A percentile compares a stretch with the other conserved stretches of the same genome.
phyloP scores from a whole-genome alignment of 2,329 filamentous ascomycete species.

The Helicocarpus griseus region DNA sequence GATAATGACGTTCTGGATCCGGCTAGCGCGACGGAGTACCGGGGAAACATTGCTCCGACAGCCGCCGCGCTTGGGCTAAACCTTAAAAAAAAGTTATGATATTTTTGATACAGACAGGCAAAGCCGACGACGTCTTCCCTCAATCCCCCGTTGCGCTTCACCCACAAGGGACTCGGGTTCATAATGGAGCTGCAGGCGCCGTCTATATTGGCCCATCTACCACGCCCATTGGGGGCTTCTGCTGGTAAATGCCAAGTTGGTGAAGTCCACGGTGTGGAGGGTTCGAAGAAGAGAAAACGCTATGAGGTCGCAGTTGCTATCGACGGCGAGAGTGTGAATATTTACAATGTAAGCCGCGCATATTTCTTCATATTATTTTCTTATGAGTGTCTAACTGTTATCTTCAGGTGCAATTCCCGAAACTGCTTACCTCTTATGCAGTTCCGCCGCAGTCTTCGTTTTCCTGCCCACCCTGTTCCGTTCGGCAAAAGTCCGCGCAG shows the following conservation, averaged over 20 bases:
- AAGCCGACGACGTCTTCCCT: not conserved
- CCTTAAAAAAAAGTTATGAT: not conserved
- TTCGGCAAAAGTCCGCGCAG: conserved; percentile 41
- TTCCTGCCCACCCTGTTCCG: conserved; percentile 48
- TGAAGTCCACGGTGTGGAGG: conserved; percentile 44
- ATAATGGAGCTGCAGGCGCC: conserved; percentile 37
- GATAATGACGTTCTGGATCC: not conserved
- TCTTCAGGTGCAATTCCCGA: conserved; percentile 49
- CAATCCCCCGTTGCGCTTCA: not conserved
- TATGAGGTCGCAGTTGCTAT: conserved; percentile 51
- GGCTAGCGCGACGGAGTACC: conserved; percentile 1
- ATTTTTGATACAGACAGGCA: not conserved
- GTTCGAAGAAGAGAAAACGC: conserved; percentile 51
- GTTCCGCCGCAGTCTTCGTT: conserved; percentile 51
- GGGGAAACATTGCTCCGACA: not conserved
- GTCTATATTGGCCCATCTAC: conserved; percentile 37
- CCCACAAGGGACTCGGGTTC: conserved; percentile 1
- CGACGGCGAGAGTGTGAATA: conserved; percentile 52
- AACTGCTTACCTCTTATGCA: conserved; percentile 51
- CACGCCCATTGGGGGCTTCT: conserved; percentile 32
- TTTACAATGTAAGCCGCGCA: conserved; percentile 48
- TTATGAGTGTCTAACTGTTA: conserved; percentile 3
- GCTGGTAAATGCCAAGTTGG: conserved; percentile 33
- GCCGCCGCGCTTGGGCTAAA: not conserved
- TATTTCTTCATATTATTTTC: not conserved